phyloP scores from a whole-genome alignment of 106 monocot genomes.

The Apostasia shenzhenica region DNA sequence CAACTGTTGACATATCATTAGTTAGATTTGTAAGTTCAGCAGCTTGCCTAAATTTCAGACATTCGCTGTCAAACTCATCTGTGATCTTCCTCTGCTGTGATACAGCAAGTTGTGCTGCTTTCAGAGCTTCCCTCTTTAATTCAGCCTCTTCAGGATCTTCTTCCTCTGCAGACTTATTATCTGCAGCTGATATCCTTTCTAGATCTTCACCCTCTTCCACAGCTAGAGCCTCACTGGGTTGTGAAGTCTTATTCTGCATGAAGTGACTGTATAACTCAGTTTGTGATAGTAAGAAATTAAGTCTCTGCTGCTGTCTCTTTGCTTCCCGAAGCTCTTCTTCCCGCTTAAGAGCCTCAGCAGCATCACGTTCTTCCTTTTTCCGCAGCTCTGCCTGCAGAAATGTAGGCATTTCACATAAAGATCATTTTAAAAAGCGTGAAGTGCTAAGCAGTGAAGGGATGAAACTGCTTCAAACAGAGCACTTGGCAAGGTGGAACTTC shows the following conservation, averaged over 20 bases:
- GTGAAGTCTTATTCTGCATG: conserved; percentile 89
- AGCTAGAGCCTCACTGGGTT: conserved; percentile 28
- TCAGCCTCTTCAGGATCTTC: conserved; percentile 78
- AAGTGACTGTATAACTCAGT: conserved; percentile 98
- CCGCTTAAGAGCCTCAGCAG: conserved; percentile 92
- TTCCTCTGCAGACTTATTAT: conserved; percentile 35
- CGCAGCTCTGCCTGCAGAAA: conserved; percentile 66
- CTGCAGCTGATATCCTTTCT: conserved; percentile 25
- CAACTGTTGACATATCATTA: conserved; percentile 45
- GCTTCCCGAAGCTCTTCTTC: conserved; percentile 96
- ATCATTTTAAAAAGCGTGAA: too few relatives aligned
- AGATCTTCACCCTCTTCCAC: conserved; percentile 33
- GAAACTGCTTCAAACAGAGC: too few relatives aligned
- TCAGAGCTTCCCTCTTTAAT: conserved; percentile 72
- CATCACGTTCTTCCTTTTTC: conserved; percentile 92
- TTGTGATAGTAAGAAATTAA: conserved; percentile 91
- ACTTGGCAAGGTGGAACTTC: too few relatives aligned
- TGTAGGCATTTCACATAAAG: neutral
- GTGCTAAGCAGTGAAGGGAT: too few relatives aligned
- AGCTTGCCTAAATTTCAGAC: conserved; percentile 56
- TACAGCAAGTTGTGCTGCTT: conserved; percentile 82
- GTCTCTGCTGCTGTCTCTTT: conserved; percentile 93
- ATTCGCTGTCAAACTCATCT: conserved; percentile 84
- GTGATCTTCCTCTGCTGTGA: conserved; percentile 86
- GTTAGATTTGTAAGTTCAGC: conserved; percentile 28